Evolutionary conservation across 2,329 filamentous ascomycete genomes (phyloP).

Genomic region (Botrytis paeoniae): DNA sequence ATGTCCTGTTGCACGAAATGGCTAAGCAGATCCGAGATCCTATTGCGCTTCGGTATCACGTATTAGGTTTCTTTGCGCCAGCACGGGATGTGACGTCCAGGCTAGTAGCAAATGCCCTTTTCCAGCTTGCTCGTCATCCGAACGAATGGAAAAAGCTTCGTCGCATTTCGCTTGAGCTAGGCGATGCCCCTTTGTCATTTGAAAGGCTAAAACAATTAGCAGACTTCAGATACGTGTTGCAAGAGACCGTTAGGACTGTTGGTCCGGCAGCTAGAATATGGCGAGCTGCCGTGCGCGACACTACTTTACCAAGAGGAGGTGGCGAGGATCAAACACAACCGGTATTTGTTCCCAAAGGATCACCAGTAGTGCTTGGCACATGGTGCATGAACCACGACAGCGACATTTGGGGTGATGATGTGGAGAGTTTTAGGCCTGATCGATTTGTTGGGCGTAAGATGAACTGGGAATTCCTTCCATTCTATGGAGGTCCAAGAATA

Average conservation of each 20-base stretch:
- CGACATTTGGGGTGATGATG: constrained; percentile 69
- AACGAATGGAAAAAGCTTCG: constrained; percentile 17
- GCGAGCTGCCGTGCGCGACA: constrained; percentile 28
- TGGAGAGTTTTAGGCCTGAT: constrained; percentile 68
- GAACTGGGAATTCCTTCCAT: constrained; percentile 71
- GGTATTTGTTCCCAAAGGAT: constrained; percentile 30
- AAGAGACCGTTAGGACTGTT: constrained; percentile 46
- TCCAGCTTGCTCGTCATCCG: constrained; percentile 14
- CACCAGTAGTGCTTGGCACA: constrained; percentile 25
- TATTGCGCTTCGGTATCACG: constrained; percentile 5
- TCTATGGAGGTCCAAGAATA: constrained; percentile 64
- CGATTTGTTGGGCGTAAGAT: constrained; percentile 65
- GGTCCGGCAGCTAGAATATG: background rate
- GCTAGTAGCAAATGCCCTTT: background rate
- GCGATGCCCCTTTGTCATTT: constrained; percentile 40
- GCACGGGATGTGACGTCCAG: background rate
- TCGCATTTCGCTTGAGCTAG: background rate
- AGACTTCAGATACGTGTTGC: constrained; percentile 54
- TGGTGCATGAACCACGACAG: constrained; percentile 33
- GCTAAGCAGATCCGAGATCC: constrained; percentile 16
- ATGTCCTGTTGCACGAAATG: constrained; percentile 14
- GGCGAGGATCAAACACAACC: constrained; percentile 32
- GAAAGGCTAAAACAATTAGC: constrained; percentile 49
- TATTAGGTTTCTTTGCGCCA: constrained; percentile 8
- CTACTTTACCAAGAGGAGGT: constrained; percentile 35